Evolutionary conservation across 2,329 filamentous ascomycete genomes (phyloP), one percentile per base, ranked within the genome.

Genomic region (Venturia asperata): DNA sequence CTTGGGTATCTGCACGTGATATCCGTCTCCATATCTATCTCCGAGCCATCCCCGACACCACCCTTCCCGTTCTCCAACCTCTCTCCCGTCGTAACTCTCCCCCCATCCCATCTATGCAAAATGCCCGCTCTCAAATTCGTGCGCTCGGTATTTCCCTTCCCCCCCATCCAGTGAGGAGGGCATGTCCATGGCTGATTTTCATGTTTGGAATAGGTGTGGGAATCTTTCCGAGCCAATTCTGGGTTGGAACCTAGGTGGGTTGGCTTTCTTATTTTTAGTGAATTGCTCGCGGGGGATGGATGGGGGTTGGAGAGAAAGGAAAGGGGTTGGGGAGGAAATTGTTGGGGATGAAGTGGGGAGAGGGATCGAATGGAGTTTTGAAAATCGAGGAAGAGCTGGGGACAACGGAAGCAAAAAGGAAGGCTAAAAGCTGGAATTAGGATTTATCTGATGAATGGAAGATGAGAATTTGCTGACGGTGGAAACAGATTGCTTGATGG

Each of bases 221-320:
- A 89, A 74, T 92, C 90, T 1, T 97, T 97, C 76, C 85, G 90
- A 79, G 84, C 85, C 69, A 89, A 91, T 68, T 96, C 92, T 5
- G 92, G 92, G 7, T 79, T 97, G 24, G 93, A 97, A 76, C 91
- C 91, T 74, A 89, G 90, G 92, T 96, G 80, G 17, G 4, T 37
- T 37, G 27, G 39, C 17, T 67, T 43, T 24, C 65, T 52, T 66
- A 9, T 41, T 41, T 41, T 10, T 2, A 41, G 4, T 34, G 30
- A 34, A n/a, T n/a, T n/a, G n/a, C n/a, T n/a, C n/a, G n/a, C n/a
- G n/a, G n/a, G n/a, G n/a, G 30, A 34, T 34, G 30, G 30, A 3
- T 3, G 30, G 6, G 30, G 30, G 6, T 34, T 34, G 30, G 30
- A 6, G 39, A 41, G 9, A 41, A 9, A 10, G 39, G 39, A n/a